Base-by-base conservation (phyloP, 169 alveolate species). In the Eimeria brunetti region DNA sequence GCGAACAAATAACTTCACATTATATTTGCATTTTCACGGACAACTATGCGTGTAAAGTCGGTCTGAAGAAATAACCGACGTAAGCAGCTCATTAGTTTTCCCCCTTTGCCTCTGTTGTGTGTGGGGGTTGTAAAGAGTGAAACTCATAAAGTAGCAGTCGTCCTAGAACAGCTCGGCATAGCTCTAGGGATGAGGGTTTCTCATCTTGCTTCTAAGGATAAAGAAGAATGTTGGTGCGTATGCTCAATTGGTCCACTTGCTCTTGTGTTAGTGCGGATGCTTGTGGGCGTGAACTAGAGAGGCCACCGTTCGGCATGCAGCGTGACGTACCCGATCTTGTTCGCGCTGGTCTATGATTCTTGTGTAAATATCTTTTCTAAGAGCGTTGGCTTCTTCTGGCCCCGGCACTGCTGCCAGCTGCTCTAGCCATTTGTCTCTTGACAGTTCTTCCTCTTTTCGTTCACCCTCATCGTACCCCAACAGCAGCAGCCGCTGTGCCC, bases 401-500 rank as follows among this genome's bases (percentile, higher is more conserved):
- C 64, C 81, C 3, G 80, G 41, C 71, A 27, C 30, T 60, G 92
- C 80, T 38, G 92, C 92, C 62, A 85, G 81, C 20, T 85, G 92
- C 60, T 85, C 92, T 44, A 85, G 92, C 92, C 92, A 85, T 14
- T 22, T 56, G 71, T 85, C 92, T 85, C 92, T 85, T 51, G 46
- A 71, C 56, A 58, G 76, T 49, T 85, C 92, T 30, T 85, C 92
- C 81, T 85, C 92, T 24, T 56, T 85, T 46, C 80, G 44, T 30
- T 85, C 80, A 44, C 44, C 60, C 41, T 85, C 92, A 41, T 85
- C 92, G 44, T 85, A 85, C 22, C 92, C 92, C 92, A 85, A 22
- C 76, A 85, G 76, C 8, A 60, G 92, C 75, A 85, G 92, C 92
- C 92, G 92, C 81, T 85, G 92, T 18, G 92, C 92, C 27, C 92